phyloP scores from a whole-genome alignment of 2,329 filamentous ascomycete genomes.

The Sclerotiophoma versabilis region DNA sequence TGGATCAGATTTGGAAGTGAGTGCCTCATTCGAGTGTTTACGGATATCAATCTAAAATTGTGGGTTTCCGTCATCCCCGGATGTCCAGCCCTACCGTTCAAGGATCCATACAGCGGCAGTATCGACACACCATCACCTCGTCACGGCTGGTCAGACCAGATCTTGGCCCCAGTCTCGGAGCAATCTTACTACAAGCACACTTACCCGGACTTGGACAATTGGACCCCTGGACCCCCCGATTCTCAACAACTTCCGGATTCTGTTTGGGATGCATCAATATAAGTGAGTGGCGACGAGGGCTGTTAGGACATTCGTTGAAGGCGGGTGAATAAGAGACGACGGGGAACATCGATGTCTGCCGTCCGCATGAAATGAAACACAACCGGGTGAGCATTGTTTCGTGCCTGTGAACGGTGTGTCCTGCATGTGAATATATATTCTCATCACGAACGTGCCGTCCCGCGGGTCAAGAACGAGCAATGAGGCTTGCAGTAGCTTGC shows the following conservation, averaged over 20 bases:
- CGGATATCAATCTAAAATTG: slow-evolving; percentile 13
- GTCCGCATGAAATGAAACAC: slow-evolving; percentile 8
- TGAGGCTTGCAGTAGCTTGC: slow-evolving; percentile 22
- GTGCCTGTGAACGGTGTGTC: slow-evolving; percentile 11
- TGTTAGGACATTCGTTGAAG: background rate
- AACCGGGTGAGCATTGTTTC: background rate
- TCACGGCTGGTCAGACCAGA: slow-evolving; percentile 22
- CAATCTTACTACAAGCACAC: slow-evolving; percentile 15
- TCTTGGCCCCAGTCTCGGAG: slow-evolving; percentile 15
- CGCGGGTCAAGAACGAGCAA: slow-evolving; percentile 19
- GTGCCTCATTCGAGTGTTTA: slow-evolving; percentile 11
- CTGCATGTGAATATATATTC: slow-evolving; percentile 15
- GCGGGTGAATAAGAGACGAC: background rate
- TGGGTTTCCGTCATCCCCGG: slow-evolving; percentile 30
- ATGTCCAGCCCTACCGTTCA: slow-evolving; percentile 16
- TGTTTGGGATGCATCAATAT: slow-evolving; percentile 23
- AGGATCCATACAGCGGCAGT: slow-evolving; percentile 27
- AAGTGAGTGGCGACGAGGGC: slow-evolving; percentile 3
- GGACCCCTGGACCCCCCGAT: slow-evolving; percentile 15
- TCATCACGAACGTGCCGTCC: slow-evolving; percentile 15
- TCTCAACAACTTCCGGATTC: slow-evolving; percentile 27
- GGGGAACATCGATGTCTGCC: slow-evolving; percentile 1
- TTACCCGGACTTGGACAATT: slow-evolving; percentile 1
- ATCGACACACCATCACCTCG: slow-evolving; percentile 22
- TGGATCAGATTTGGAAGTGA: background rate